A percentile compares a stretch with the other conserved stretches of the same genome.
phyloP scores from a whole-genome alignment of 306 rosid species.

The Trifolium pratense region DNA sequence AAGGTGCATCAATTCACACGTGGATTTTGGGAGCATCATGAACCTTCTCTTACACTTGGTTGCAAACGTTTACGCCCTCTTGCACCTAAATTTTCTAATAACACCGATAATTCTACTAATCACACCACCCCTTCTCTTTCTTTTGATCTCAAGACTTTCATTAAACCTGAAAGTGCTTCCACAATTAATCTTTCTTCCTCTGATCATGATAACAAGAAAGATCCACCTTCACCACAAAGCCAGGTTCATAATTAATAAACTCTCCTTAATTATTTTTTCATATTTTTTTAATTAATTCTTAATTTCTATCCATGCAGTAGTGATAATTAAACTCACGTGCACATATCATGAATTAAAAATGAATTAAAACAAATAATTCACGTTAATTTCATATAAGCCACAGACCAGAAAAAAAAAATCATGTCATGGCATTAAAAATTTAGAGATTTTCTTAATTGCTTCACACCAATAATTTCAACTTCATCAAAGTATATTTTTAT shows the following conservation, averaged over 20 bases:
- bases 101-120: background rate
- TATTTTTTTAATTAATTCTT: background rate
- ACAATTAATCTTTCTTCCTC: slow-evolving; percentile 50
- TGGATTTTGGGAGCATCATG: slow-evolving; percentile 87
- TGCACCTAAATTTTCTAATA: slow-evolving; percentile 67
- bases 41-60: slow-evolving; percentile 83
- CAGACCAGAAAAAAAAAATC: no score
- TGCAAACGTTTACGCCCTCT: slow-evolving; percentile 94
- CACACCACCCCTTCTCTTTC: slow-evolving; percentile 36
- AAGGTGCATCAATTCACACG: slow-evolving; percentile 96
- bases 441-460: no score
- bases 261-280: background rate
- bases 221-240: slow-evolving; percentile 50
- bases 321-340: slow-evolving; percentile 9
- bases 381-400: no score
- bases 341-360: background rate
- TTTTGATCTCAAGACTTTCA: slow-evolving; percentile 88
- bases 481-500: background rate
- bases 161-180: slow-evolving; percentile 72
- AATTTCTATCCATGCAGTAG: slow-evolving; percentile 5
- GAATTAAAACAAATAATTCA: no score
- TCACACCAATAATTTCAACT: no score
- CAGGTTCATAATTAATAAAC: slow-evolving; percentile 46
- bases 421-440: no score
- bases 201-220: slow-evolving; percentile 45